Evolutionary conservation across 1,284 basidiomycete species (phyloP).

Genomic region (Sporisorium iseilematis-ciliati): DNA sequence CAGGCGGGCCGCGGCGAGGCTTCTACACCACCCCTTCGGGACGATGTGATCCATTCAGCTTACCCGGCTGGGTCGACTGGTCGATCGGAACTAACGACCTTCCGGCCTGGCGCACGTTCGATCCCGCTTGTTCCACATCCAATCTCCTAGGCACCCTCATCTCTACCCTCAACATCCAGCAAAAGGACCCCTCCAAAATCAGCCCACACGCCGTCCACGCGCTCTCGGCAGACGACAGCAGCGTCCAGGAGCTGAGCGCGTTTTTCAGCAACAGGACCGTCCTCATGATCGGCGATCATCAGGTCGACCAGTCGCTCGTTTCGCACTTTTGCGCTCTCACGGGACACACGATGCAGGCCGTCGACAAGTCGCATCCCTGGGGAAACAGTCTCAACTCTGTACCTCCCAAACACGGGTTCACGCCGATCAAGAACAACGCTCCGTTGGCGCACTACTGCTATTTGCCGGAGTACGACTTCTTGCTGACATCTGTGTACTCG

Average conservation of each 20-base stretch:
- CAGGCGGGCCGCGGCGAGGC: constrained; percentile 16
- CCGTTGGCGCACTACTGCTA: constrained; percentile 70
- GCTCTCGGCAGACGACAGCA: constrained; percentile 9
- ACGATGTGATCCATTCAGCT: constrained; percentile 52
- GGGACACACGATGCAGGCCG: constrained; percentile 63
- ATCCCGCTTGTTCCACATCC: constrained; percentile 47
- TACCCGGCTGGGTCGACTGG: constrained; percentile 57
- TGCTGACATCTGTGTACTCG: constrained; percentile 70
- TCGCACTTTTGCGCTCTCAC: constrained; percentile 70
- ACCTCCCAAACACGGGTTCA: constrained; percentile 44
- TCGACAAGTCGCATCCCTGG: constrained; percentile 68
- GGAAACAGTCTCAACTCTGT: constrained; percentile 55
- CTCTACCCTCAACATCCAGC: constrained; percentile 33
- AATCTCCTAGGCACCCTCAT: constrained; percentile 46
- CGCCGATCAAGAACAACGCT: constrained; percentile 55
- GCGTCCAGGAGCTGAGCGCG: constrained; percentile 45
- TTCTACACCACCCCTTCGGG: constrained; percentile 17
- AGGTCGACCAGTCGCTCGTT: constrained; percentile 69
- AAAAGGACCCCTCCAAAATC: constrained; percentile 37
- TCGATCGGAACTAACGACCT: constrained; percentile 46
- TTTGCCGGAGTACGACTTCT: constrained; percentile 69
- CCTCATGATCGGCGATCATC: constrained; percentile 70
- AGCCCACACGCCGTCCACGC: constrained; percentile 32
- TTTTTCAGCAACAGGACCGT: constrained; percentile 70
- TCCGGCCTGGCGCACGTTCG: constrained; percentile 56